phyloP scores from a whole-genome alignment of 352 stramenopile genomes.

The Globisporangium viniferum region DNA sequence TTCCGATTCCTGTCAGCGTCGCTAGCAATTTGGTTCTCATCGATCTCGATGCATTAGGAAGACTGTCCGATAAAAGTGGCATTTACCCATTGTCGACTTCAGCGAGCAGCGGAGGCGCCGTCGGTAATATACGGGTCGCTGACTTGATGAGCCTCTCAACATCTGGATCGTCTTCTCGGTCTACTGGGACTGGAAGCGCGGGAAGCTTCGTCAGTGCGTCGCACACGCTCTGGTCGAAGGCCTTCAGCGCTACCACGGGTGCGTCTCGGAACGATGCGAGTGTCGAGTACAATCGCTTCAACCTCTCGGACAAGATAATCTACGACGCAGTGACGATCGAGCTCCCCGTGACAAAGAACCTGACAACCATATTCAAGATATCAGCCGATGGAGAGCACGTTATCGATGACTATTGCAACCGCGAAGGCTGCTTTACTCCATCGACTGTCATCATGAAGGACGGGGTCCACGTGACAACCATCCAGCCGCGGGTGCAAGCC shows the following conservation, averaged over 20 bases:
- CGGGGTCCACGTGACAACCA: not conserved
- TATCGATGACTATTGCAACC: constrained; percentile 2
- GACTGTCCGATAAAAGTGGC: too few species aligned
- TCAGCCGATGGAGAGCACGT: too few species aligned
- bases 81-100: too few species aligned
- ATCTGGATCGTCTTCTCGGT: not conserved
- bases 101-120: too few species aligned
- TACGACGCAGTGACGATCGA: constrained; percentile 26
- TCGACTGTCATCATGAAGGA: not conserved
- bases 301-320: constrained; percentile 14
- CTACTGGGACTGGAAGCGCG: not conserved
- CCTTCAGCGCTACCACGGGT: not conserved
- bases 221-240: not conserved
- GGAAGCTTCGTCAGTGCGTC: not conserved
- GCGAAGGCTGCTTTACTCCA: constrained; percentile 3
- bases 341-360: not conserved
- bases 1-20: not conserved
- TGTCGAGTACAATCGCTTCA: constrained; percentile 13
- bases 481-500: constrained; percentile 13
- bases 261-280: not conserved
- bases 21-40: not conserved
- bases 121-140: not conserved
- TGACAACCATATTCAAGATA: too few species aligned
- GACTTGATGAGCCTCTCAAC: constrained; percentile 5
- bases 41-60: not conserved